Percentiles rank a stretch among this genome's conserved stretches.
Conservation (phyloP, 1,284 basidiomycete species). For the Marasmius sp. region DNA sequence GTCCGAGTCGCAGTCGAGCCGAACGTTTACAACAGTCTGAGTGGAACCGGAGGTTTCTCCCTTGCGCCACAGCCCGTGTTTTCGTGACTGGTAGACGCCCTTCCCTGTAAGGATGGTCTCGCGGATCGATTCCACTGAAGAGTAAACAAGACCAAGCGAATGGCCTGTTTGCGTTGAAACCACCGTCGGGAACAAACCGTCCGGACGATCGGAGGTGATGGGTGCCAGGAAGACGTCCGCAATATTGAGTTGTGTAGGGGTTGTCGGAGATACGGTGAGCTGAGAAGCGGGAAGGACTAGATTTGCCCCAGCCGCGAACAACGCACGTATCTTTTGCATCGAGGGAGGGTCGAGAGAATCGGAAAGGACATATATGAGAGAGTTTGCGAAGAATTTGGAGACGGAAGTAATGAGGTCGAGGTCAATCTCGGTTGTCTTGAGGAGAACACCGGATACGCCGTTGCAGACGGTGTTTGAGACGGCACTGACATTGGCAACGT, state of each 20-base stretch:
- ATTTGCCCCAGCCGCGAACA: constrained; percentile 59
- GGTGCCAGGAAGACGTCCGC: constrained; percentile 87
- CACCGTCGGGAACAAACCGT: constrained; percentile 92
- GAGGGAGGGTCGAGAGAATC: constrained; percentile 46
- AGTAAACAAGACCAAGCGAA: constrained; percentile 94
- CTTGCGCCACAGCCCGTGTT: constrained; percentile 96
- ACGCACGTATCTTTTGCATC: constrained; percentile 52
- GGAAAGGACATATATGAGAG: constrained; percentile 63
- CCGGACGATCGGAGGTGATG: constrained; percentile 84
- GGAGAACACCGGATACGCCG: constrained; percentile 74
- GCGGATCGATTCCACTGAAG: constrained; percentile 85
- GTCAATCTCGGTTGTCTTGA: constrained; percentile 69
- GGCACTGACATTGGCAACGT: constrained; percentile 69
- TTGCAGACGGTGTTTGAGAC: constrained; percentile 71
- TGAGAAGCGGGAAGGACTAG: constrained; percentile 76
- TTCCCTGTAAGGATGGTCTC: constrained; percentile 88
- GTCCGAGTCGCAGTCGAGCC: constrained; percentile 92
- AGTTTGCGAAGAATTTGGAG: constrained; percentile 69
- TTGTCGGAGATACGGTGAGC: constrained; percentile 60
- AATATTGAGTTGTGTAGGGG: constrained; percentile 65
- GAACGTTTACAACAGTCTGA: constrained; percentile 84
- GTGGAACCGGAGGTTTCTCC: constrained; percentile 95
- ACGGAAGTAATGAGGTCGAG: constrained; percentile 72
- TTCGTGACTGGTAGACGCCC: constrained; percentile 96
- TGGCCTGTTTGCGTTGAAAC: constrained; percentile 77